Conservation (phyloP, 2,329 filamentous ascomycete genomes). For the Fusarium pilosicola region DNA sequence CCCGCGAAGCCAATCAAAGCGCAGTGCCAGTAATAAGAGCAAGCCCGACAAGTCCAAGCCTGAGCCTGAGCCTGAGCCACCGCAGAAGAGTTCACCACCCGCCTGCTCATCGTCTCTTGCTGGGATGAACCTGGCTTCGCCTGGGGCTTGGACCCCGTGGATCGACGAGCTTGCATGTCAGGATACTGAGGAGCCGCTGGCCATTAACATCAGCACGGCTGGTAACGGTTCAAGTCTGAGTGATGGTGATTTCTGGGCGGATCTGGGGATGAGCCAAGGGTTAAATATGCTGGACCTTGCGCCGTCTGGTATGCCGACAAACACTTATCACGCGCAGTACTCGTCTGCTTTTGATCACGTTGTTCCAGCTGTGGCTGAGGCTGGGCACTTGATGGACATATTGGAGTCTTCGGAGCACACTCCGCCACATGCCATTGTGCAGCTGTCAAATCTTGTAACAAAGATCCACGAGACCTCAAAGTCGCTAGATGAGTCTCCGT, state of each 20-base stretch:
- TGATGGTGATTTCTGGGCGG: neutral
- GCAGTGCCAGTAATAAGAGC: neutral
- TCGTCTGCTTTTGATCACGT: neutral
- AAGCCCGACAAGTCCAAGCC: fast-evolving
- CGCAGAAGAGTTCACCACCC: neutral
- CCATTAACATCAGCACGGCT: fast-evolving
- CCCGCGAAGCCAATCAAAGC: neutral
- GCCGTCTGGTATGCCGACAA: neutral
- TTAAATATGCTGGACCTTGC: neutral
- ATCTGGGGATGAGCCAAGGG: neutral
- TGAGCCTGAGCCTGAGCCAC: fast-evolving
- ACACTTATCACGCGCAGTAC: neutral
- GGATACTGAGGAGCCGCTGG: fast-evolving
- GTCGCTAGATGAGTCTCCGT: fast-evolving
- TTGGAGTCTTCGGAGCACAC: neutral
- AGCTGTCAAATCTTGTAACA: neutral
- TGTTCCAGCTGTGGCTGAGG: fast-evolving
- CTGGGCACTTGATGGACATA: neutral
- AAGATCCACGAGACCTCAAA: neutral
- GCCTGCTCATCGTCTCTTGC: neutral
- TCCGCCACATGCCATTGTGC: neutral
- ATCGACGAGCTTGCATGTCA: neutral
- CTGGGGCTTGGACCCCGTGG: neutral
- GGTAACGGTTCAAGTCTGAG: neutral
- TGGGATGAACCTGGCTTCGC: neutral